Evolutionary conservation across 805 yeast genomes (phyloP).

Genomic region (Candida sithepensis): DNA sequence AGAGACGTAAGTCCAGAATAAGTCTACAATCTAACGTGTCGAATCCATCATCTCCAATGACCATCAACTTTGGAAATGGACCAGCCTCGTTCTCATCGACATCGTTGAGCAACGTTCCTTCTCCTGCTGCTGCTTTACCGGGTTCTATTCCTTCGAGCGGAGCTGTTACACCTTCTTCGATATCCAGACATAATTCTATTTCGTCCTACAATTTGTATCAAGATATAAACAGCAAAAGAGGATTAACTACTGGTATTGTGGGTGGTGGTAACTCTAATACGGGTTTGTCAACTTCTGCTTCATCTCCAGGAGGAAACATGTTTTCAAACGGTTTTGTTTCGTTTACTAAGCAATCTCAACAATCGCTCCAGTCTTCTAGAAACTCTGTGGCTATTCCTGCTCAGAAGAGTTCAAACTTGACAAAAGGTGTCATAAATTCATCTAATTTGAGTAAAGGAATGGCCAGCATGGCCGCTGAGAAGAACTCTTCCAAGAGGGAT

Average conservation of each 20-base stretch:
- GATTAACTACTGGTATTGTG: constrained; percentile 11
- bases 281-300: not conserved
- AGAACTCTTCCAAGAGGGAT: not conserved
- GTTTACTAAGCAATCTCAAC: not conserved
- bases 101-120: constrained; percentile 14
- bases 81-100: constrained; percentile 16
- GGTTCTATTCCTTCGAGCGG: not conserved
- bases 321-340: not conserved
- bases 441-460: constrained; percentile 17
- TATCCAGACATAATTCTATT: constrained; percentile 25
- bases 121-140: constrained; percentile 15
- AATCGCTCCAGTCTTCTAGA: constrained; percentile 1
- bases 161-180: constrained; percentile 10
- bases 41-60: constrained; percentile 27
- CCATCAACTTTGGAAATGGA: constrained; percentile 4
- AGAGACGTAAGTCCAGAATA: constrained; percentile 29
- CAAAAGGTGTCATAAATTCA: constrained; percentile 11
- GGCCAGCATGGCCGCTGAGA: constrained; percentile 7
- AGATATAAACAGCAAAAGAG: constrained; percentile 26
- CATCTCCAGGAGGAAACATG: constrained; percentile 1
- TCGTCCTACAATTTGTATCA: constrained; percentile 25
- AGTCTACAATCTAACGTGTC: constrained; percentile 11
- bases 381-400: not conserved
- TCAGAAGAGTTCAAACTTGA: constrained; percentile 9
- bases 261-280: not conserved